Evolutionary conservation across 2,329 filamentous ascomycete genomes (phyloP).

Genomic region (Ophiosphaerella herpotricha): DNA sequence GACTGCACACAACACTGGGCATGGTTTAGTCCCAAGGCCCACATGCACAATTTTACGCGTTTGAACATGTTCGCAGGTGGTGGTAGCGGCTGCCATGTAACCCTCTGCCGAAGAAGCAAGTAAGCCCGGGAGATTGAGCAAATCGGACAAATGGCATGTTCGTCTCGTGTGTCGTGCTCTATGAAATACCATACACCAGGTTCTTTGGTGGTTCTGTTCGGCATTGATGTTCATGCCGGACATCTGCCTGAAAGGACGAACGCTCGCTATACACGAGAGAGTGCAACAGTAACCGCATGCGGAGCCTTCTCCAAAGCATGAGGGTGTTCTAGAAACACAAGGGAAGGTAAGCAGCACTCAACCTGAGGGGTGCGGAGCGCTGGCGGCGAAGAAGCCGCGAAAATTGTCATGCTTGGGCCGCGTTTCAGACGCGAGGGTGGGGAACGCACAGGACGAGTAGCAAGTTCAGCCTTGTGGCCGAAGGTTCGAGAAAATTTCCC

Average conservation of each 20-base stretch:
- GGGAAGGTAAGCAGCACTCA: conserved; percentile 10
- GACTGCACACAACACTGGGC: conserved; percentile 4
- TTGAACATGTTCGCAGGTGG: conserved; percentile 36
- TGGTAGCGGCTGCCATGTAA: conserved; percentile 9
- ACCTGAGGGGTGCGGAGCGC: background rate
- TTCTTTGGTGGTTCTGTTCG: conserved; percentile 12
- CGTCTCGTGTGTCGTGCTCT: conserved; percentile 17
- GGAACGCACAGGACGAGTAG: background rate
- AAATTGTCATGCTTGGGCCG: conserved; percentile 6
- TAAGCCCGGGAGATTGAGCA: conserved; percentile 3
- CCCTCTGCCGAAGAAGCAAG: conserved; percentile 8
- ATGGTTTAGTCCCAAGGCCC: conserved; percentile 6
- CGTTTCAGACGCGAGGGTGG: conserved; percentile 7
- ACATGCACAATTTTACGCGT: conserved; percentile 18
- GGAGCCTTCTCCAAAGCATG: conserved; percentile 8
- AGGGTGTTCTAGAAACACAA: conserved; percentile 19
- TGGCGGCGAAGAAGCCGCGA: conserved; percentile 6
- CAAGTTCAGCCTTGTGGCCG: conserved; percentile 16
- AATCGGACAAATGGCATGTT: conserved; percentile 10
- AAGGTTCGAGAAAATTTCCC: conserved; percentile 13
- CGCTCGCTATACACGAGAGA: conserved; percentile 2
- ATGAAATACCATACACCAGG: conserved; percentile 13
- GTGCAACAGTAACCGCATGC: conserved; percentile 11
- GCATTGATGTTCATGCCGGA: conserved; percentile 23
- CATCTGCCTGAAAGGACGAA: conserved; percentile 18